Evolutionary conservation across 257 asterid genomes (phyloP), one percentile per base, ranked within the genome.

Genomic region (Galeopsis tetrahit): DNA sequence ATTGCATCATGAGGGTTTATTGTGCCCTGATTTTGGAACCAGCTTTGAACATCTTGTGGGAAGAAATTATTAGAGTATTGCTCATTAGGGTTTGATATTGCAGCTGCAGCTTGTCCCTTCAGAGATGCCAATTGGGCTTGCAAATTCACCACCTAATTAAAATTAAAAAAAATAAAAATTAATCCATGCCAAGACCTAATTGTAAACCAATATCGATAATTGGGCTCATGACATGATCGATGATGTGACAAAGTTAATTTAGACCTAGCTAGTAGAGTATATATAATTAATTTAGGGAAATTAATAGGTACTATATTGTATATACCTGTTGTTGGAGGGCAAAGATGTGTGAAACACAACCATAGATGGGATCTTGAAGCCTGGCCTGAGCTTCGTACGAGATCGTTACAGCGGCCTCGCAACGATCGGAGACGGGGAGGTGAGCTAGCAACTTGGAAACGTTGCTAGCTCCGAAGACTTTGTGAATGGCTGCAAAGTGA

Each of bases 321-420:
- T 4, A 4, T 39, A 39, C 90, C 90, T 85, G 88, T 17, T 85
- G 88, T 10, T 85, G 90, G 72, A 85, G 90, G 65, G 87, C 87
- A 59, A 88, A 88, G 52, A 88, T 88, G 48, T 88, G 95, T 0
- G 95, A 84, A 48, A 88, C 95, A 51, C 95, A 88, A 32, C 95
- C 95, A 79, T 88, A 88, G 40, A 88, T 86, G 62, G 95, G 95
- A 66, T 88, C 95, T 55, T 88, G 95, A 79, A 88, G 86, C 85
- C 95, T 84, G 11, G 95, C 95, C 28, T 88, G 91, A 76, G 95
- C 95, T 76, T 88, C 95, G 38, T 86, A 88, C 0, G 95, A 74
- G 59, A 88, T 88, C 1, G 91, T 88, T 53, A 84, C 85, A 0
- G 95, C 95, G 1, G 95, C 95, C 63, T 88, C 88, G 42, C 90